Conservation (phyloP, 2,329 filamentous ascomycete species). For the Colletotrichum tofieldiae region DNA sequence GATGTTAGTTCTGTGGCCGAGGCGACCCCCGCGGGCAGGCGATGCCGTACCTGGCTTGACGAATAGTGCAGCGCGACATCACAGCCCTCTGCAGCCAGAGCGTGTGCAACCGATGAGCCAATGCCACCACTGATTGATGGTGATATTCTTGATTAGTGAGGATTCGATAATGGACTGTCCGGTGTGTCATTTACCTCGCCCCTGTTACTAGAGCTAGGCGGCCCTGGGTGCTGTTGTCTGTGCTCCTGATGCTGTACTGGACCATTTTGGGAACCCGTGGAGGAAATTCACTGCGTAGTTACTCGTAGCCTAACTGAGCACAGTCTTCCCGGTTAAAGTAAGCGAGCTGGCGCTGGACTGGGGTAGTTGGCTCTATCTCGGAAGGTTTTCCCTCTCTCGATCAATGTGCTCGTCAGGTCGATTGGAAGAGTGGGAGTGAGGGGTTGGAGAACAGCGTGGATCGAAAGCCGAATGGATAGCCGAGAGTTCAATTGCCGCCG, state of each 20-base stretch:
- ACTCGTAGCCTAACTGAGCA: not conserved
- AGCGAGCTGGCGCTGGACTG: not conserved
- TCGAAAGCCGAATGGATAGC: constrained; percentile 37
- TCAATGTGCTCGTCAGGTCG: not conserved
- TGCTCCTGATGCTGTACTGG: constrained; percentile 43
- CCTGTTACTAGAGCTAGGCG: constrained; percentile 54
- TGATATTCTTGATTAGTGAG: not conserved
- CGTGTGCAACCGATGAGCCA: constrained; percentile 51
- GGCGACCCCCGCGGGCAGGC: not conserved
- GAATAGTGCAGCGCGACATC: constrained; percentile 55
- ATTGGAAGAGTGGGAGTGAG: constrained; percentile 14
- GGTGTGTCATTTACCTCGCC: constrained; percentile 47
- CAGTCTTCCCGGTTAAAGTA: constrained; percentile 13
- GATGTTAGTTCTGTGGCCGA: not conserved
- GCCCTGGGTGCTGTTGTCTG: constrained; percentile 48
- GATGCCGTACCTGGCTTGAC: constrained; percentile 49
- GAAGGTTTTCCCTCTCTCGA: not conserved
- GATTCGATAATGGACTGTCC: not conserved
- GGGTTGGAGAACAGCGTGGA: constrained; percentile 10
- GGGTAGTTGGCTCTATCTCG: not conserved
- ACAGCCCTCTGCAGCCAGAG: constrained; percentile 54
- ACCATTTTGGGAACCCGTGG: constrained; percentile 27
- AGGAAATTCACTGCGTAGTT: not conserved
- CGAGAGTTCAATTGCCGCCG: constrained; percentile 36
- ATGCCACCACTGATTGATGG: constrained; percentile 52